Evolutionary conservation across 192 early-diverging fungal species (phyloP), one percentile per base, ranked within the genome.

Genomic region (Coemansia sp.): DNA sequence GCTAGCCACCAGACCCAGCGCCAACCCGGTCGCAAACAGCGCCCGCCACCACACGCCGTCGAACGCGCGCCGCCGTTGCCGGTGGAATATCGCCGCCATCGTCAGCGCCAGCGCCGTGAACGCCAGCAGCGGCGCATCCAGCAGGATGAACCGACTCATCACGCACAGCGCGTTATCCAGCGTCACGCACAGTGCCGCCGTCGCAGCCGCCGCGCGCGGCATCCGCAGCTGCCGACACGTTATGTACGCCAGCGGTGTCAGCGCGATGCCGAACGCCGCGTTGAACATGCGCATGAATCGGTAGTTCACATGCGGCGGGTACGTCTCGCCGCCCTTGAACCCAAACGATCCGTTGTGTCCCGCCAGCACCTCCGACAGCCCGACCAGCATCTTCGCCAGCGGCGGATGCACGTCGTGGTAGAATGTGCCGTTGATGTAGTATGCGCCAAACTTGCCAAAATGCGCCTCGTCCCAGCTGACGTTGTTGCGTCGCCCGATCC

Each of bases 321-420:
- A 98, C 43, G 71, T 70, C 0, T 81, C 70, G 8, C 91, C 92
- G 44, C 92, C 93, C 37, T 91, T 90, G 70, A 98, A 99, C 1
- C 81, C 77, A 67, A 95, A 98, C 0, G 87, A 84, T 11, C 95
- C 95, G 74, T 97, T 87, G 76, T 92, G 95, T 1, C 93, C 91
- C 4, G 87, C 93, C 46, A 99, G 45, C 0, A 88, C 63, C 45
- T 94, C 96, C 4, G 94, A 87, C 13, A 98, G 72, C 2, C 91
- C 97, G 16, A 95, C 88, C 17, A 99, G 86, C 87, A 98, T 97
- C 83, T 99, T 99, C 11, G 95, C 95, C 63, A 99, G 84, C 12
- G 97, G 97, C 45, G 97, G 97, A 75, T 99, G 97, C 10, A 99
- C 97, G 83, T 99, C 97, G 74, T 94, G 94, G 76, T 99, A 98